Percentiles rank a stretch among this genome's conserved stretches.
Evolutionary conservation across 2,329 filamentous ascomycete species (phyloP).

Genomic region (Colletotrichum cordylinicola): DNA sequence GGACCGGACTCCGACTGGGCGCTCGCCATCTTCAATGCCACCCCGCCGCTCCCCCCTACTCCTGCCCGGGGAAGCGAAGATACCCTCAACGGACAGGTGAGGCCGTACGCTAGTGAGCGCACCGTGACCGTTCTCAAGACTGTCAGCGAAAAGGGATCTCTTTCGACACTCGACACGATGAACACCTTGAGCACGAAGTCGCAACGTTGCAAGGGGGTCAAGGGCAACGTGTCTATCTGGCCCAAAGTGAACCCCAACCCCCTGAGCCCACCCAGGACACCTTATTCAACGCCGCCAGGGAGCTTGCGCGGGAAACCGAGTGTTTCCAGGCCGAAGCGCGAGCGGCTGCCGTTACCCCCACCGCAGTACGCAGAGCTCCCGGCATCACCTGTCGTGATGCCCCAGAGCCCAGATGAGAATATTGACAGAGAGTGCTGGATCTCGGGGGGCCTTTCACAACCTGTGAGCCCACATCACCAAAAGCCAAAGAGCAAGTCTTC

Average conservation of each 20-base stretch:
- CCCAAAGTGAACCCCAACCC: constrained; percentile 15
- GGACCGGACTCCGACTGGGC: constrained; percentile 28
- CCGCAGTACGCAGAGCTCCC: constrained; percentile 19
- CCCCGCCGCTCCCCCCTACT: constrained; percentile 26
- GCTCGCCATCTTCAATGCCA: constrained; percentile 22
- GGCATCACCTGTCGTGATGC: neutral
- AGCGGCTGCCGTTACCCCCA: neutral
- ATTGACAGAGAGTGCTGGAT: neutral
- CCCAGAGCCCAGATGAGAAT: neutral
- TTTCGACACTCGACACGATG: constrained; percentile 17
- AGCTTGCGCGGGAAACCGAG: constrained; percentile 3
- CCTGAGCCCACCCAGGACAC: constrained; percentile 19
- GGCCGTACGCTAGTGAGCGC: constrained; percentile 22
- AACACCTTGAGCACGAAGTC: constrained; percentile 3
- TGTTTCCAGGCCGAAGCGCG: neutral
- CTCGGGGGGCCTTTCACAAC: neutral
- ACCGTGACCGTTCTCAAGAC: constrained; percentile 37
- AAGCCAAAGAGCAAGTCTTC: neutral
- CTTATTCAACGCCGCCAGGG: constrained; percentile 15
- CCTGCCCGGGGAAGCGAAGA: constrained; percentile 8
- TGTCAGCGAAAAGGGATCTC: constrained; percentile 40
- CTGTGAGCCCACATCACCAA: neutral
- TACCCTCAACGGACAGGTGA: constrained; percentile 10
- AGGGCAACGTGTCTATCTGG: constrained; percentile 20
- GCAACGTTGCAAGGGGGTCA: neutral